These are phyloP conservation scores for Acarospora socialis DNA, from an alignment of 2,329 filamentous ascomycete species.

Conservation along the genomic window DNA sequence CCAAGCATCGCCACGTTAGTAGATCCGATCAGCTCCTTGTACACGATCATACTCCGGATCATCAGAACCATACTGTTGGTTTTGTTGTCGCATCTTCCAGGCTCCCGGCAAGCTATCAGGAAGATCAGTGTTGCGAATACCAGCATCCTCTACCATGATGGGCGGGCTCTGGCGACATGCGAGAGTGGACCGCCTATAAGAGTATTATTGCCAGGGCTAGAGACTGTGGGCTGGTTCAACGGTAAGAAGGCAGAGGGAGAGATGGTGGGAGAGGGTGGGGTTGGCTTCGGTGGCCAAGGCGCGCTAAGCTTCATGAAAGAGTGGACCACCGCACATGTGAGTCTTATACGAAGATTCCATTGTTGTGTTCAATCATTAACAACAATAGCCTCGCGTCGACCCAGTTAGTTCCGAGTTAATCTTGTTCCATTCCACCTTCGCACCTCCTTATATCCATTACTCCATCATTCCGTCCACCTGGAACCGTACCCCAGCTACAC, in stretches of 20 bases:
- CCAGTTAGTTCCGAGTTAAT: constrained; percentile 49
- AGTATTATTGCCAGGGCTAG: constrained; percentile 46
- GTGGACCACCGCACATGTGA: constrained; percentile 51
- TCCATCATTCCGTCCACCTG: constrained; percentile 38
- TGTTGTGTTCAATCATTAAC: background rate
- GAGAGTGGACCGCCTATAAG: constrained; percentile 58
- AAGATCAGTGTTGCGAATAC: constrained; percentile 61
- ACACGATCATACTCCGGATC: constrained; percentile 37
- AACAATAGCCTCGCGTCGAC: constrained; percentile 44
- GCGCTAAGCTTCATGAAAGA: constrained; percentile 49
- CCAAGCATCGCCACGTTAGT: constrained; percentile 55
- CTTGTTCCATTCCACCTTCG: constrained; percentile 52
- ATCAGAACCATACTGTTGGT: constrained; percentile 44
- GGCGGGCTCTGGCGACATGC: constrained; percentile 53
- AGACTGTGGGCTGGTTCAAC: constrained; percentile 59
- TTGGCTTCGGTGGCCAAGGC: constrained; percentile 40
- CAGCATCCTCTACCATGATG: constrained; percentile 51
- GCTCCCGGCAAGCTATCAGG: constrained; percentile 43
- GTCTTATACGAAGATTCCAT: background rate
- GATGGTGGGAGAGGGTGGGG: constrained; percentile 13
- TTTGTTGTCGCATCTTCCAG: constrained; percentile 42
- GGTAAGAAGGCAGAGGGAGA: constrained; percentile 39
- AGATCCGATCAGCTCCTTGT: constrained; percentile 40
- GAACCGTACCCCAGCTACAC: constrained; percentile 18
- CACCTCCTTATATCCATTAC: constrained; percentile 53